Evolutionary conservation across 2,329 filamentous ascomycete genomes (phyloP), one percentile per base, ranked within the genome.

Genomic region (Paraphaeosphaeria sporulosa): DNA sequence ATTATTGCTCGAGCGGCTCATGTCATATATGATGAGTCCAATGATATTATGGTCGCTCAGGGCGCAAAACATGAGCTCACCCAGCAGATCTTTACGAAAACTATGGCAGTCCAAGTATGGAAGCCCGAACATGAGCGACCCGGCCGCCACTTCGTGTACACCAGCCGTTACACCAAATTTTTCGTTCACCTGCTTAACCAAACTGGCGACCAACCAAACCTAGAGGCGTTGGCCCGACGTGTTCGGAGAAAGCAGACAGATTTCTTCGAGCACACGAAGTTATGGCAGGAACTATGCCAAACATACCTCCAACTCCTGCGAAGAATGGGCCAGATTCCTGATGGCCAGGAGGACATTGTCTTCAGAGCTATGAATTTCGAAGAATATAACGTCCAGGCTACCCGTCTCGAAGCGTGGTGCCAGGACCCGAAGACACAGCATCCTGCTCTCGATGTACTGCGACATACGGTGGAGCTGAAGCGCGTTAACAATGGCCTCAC

Each of bases 61-160:
- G 86, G 85, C 34, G 89, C 91, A 23, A 94, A 93, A 67, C 86
- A 89, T 71, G 91, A 94, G 57, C 86, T 96, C 15, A 94, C 93
- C 52, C 85, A 87, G 55, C 90, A 96, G 44, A 90, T 97, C 56
- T 94, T 97, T 67, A 96, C 94, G 42, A 97, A 97, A 80, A 96
- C 93, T 0, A 96, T 96, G 90, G 90, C 91, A 1, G 89, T 97
- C 76, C 94, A 96, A 72, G 93, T 97, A 4, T 97, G 94, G 94
- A 94, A 94, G 68, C 95, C 94, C 40, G 94, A 97, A 66, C 89
- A 91, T 49, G 94, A 97, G 75, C 83, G 89, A 23, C 84, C 93
- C 0, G 94, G 94, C 0, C 87, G 94, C 19, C 94, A 97, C 75
- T 95, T 96, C 71, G 93, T 97, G 40, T 97, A 95, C 75, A 97